A percentile compares a stretch with the other conserved stretches of the same genome.
Conservation (phyloP, 1,284 basidiomycete species). For the Prillingera fragicola region DNA sequence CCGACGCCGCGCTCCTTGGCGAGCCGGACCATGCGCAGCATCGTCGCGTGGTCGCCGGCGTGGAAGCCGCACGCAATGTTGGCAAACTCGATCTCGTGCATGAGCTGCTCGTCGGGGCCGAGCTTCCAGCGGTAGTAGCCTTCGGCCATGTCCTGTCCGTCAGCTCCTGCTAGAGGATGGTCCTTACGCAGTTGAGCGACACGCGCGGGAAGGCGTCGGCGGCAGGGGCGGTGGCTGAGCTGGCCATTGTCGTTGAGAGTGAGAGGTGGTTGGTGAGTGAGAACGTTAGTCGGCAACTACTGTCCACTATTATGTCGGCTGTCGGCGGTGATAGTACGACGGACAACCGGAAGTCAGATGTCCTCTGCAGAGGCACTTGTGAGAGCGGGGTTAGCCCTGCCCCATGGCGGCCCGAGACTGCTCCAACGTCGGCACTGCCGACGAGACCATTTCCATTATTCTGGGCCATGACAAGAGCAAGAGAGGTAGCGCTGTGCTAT, state of each 20-base stretch:
- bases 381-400: too few relatives aligned
- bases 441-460: too few relatives aligned
- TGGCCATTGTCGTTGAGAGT: constrained; percentile 11
- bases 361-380: too few relatives aligned
- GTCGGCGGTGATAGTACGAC: too few relatives aligned
- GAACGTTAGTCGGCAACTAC: too few relatives aligned
- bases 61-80: constrained; percentile 45
- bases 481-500: too few relatives aligned
- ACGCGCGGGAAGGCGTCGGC: constrained; percentile 4
- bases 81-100: constrained; percentile 30
- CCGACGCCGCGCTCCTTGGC: constrained; percentile 37
- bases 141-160: constrained; percentile 21
- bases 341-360: too few relatives aligned
- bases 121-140: constrained; percentile 36
- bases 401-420: too few relatives aligned
- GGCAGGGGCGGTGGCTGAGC: constrained; percentile 1
- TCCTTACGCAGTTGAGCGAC: constrained; percentile 9
- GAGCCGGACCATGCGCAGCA: constrained; percentile 35
- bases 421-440: too few relatives aligned
- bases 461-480: too few relatives aligned
- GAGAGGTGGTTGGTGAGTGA: too few relatives aligned
- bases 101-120: constrained; percentile 42
- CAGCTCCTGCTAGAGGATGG: neutral
- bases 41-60: constrained; percentile 40
- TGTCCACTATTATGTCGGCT: too few relatives aligned